These are phyloP conservation scores for Haematococcus sp. DNA, from an alignment of 139 green algal species.

Conservation along the genomic window DNA sequence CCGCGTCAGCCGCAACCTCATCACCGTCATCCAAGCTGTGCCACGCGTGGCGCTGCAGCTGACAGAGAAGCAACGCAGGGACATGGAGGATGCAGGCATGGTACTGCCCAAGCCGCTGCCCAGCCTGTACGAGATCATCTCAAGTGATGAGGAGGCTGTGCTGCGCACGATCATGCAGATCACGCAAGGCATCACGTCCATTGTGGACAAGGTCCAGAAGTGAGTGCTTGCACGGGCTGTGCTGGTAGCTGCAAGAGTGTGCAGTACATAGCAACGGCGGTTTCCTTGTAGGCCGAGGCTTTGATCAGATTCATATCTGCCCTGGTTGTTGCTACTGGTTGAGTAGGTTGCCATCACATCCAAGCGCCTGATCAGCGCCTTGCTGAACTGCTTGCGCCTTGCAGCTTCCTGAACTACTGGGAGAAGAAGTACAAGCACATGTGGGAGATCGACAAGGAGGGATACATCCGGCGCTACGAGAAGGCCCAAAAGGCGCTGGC, in stretches of 20 bases:
- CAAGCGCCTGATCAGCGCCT: too few species aligned
- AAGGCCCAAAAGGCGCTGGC: conserved; percentile 81
- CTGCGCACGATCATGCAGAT: conserved; percentile 77
- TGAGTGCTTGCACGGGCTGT: conserved; percentile 2
- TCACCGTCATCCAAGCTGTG: conserved; percentile 63
- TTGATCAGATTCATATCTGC: too few species aligned
- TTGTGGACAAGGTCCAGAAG: conserved; percentile 79
- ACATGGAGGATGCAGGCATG: conserved; percentile 33
- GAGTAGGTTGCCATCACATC: too few species aligned
- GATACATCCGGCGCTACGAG: conserved; percentile 84
- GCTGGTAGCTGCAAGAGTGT: conserved; percentile 9
- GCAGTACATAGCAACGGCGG: too few species aligned
- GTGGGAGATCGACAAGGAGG: conserved; percentile 86
- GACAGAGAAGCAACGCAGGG: conserved; percentile 44
- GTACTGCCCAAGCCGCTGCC: conserved; percentile 43
- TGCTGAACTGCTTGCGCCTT: not conserved
- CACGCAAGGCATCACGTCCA: conserved; percentile 69
- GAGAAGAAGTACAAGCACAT: conserved; percentile 91
- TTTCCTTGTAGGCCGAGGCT: too few species aligned
- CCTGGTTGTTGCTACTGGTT: too few species aligned
- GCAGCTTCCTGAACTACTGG: conserved; percentile 71
- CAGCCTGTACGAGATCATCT: conserved; percentile 69
- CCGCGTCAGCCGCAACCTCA: conserved; percentile 57
- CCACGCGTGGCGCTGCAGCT: conserved; percentile 60
- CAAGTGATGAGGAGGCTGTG: conserved; percentile 73